Evolutionary conservation across 2,329 filamentous ascomycete species (phyloP).

Genomic region (Colletotrichum gloeosporioides): DNA sequence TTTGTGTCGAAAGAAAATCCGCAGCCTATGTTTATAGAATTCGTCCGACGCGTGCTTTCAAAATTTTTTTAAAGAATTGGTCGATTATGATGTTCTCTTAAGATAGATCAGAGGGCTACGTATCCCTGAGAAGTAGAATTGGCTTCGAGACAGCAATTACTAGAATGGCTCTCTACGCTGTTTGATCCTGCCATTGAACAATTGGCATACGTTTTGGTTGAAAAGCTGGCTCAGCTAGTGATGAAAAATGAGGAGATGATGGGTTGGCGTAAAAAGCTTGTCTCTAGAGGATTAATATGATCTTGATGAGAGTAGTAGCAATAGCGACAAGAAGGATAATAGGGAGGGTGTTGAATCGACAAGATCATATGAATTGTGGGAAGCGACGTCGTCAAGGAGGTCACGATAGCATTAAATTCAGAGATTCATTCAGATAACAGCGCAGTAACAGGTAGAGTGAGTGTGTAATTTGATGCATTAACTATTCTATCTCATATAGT

Average conservation of each 20-base stretch:
- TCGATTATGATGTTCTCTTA: neutral
- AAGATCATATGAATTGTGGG: neutral
- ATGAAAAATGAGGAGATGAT: neutral
- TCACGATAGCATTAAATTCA: accelerated
- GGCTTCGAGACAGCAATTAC: neutral
- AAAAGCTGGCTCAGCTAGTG: neutral
- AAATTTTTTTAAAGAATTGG: accelerated
- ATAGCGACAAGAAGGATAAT: no score
- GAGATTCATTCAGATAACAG: no score
- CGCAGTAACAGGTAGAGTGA: neutral
- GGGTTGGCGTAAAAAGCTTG: neutral
- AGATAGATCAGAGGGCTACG: accelerated
- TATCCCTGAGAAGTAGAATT: neutral
- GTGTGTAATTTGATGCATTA: neutral
- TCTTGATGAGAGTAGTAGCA: no score
- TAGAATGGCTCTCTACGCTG: neutral
- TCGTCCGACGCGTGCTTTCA: neutral
- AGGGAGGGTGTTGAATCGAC: accelerated
- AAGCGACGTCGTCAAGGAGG: neutral
- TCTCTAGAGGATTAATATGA: neutral
- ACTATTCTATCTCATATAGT: neutral
- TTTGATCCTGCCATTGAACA: neutral
- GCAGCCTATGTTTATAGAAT: accelerated
- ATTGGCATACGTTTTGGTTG: neutral
- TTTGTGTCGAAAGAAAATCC: accelerated